A percentile compares a stretch with the other conserved stretches of the same genome.
Evolutionary conservation across 192 early-diverging fungal genomes (phyloP).

Genomic region (Piromyces finnis): DNA sequence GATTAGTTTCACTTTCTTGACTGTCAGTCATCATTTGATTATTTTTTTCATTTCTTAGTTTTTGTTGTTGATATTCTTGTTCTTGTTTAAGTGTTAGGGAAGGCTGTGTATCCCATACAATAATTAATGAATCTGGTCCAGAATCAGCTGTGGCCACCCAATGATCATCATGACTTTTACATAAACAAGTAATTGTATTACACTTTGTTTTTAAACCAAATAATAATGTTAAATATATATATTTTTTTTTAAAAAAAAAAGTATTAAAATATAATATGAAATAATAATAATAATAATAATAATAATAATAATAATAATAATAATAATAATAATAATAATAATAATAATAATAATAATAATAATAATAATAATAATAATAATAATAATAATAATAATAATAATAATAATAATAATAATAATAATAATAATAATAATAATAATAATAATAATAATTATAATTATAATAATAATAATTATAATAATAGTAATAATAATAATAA

Average conservation of each 20-base stretch:
- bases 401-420: too few species aligned
- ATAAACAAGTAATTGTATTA: conserved; percentile 19
- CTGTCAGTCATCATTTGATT: not conserved
- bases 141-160: conserved; percentile 33
- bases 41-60: conserved; percentile 2
- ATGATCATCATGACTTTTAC: conserved; percentile 15
- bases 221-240: not conserved
- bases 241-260: not conserved
- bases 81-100: not conserved
- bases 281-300: not conserved
- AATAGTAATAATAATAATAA: too few species aligned
- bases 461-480: too few species aligned
- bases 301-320: too few species aligned
- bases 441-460: too few species aligned
- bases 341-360: too few species aligned
- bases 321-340: too few species aligned
- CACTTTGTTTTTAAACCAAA: conserved; percentile 3
- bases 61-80: not conserved
- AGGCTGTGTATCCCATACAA: conserved; percentile 29
- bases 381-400: too few species aligned
- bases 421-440: too few species aligned
- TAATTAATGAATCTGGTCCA: conserved; percentile 21
- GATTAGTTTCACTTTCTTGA: not conserved
- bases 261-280: not conserved
- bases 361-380: too few species aligned